phyloP scores from a whole-genome alignment of 2,329 filamentous ascomycete species.

The Monilinia laxa region DNA sequence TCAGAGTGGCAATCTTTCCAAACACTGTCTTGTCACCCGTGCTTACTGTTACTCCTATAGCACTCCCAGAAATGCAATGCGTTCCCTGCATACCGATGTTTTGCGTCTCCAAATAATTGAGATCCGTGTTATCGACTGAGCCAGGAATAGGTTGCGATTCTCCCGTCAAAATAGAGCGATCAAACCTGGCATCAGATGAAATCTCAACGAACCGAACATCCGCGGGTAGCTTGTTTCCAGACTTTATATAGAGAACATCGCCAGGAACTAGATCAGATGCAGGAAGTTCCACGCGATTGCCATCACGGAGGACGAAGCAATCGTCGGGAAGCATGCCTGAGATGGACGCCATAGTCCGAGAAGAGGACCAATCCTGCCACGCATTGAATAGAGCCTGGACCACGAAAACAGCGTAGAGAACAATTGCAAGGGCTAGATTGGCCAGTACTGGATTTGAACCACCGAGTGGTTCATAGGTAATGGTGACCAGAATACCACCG shows the following conservation, averaged over 20 bases:
- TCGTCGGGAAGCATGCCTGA: slow-evolving; percentile 73
- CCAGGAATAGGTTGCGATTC: slow-evolving; percentile 64
- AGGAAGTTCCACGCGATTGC: slow-evolving; percentile 48
- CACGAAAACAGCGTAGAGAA: slow-evolving; percentile 66
- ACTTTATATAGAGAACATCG: slow-evolving; percentile 65
- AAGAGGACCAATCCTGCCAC: slow-evolving; percentile 73
- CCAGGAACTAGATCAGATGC: slow-evolving; percentile 67
- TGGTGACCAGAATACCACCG: slow-evolving; percentile 68
- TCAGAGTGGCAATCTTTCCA: slow-evolving; percentile 69
- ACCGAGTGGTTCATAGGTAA: slow-evolving; percentile 73
- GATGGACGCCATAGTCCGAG: slow-evolving; percentile 73
- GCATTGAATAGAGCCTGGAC: slow-evolving; percentile 67
- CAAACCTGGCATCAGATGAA: slow-evolving; percentile 69
- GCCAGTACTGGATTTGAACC: slow-evolving; percentile 61
- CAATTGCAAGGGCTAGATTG: slow-evolving; percentile 71
- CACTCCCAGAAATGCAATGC: slow-evolving; percentile 68
- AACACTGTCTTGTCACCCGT: slow-evolving; percentile 73
- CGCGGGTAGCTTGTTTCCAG: slow-evolving; percentile 71
- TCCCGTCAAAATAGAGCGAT: slow-evolving; percentile 71
- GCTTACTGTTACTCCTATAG: slow-evolving; percentile 65
- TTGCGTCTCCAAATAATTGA: slow-evolving; percentile 73
- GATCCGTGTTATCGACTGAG: slow-evolving; percentile 62
- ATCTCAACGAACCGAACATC: slow-evolving; percentile 68
- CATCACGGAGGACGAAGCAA: slow-evolving; percentile 63
- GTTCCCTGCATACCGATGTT: slow-evolving; percentile 77